Conservation (phyloP, 257 asterid genomes). For the Solanum arcanum region DNA sequence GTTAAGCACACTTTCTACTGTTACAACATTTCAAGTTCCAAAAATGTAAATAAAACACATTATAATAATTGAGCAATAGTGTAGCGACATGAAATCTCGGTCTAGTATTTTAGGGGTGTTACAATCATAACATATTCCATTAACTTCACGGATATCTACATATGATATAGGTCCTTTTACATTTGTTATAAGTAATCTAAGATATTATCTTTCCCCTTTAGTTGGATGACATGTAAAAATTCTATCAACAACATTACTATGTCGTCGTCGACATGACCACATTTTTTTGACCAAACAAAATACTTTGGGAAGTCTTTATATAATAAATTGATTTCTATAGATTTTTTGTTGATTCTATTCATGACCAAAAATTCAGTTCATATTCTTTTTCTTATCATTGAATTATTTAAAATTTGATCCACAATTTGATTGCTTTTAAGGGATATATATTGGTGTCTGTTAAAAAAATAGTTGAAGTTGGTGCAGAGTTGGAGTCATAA, state of each 20-base stretch:
- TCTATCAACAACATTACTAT: too few relatives aligned
- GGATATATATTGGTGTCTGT: neutral
- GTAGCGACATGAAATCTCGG: too few relatives aligned
- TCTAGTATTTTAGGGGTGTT: too few relatives aligned
- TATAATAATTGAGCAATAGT: too few relatives aligned
- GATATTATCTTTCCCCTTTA: neutral
- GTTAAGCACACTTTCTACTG: too few relatives aligned
- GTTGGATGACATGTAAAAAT: neutral
- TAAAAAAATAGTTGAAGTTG: neutral
- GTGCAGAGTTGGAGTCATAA: neutral
- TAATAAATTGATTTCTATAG: too few relatives aligned
- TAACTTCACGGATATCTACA: too few relatives aligned
- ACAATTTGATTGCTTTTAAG: neutral
- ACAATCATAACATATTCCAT: neutral
- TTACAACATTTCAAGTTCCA: too few relatives aligned
- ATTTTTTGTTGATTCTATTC: too few relatives aligned
- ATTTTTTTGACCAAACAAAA: neutral
- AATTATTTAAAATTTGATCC: neutral
- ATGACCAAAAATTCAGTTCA: too few relatives aligned
- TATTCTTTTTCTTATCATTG: neutral
- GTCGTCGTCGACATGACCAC: neutral
- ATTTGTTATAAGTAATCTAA: neutral
- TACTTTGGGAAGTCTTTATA: neutral
- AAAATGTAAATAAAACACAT: too few relatives aligned
- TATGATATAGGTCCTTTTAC: too few relatives aligned